These are phyloP conservation scores for Ogataea chonburiensis DNA, from an alignment of 805 yeast species.

Conservation along the genomic window DNA sequence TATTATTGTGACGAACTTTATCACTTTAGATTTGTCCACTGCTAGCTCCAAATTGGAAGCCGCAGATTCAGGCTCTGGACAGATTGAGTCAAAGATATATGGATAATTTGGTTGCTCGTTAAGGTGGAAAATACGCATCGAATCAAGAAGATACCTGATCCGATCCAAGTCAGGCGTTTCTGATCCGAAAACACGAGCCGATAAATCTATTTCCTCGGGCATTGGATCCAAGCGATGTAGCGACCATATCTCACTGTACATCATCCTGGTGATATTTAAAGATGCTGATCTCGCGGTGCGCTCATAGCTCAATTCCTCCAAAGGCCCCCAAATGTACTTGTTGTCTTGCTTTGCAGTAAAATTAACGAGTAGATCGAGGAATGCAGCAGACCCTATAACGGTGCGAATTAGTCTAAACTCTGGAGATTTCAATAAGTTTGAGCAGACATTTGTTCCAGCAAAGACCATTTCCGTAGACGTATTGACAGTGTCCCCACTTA, in stretches of 20 bases:
- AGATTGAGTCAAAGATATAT: conserved; percentile 37
- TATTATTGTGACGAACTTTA: conserved; percentile 42
- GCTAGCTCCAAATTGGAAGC: conserved; percentile 34
- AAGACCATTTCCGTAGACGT: conserved; percentile 33
- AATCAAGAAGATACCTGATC: conserved; percentile 21
- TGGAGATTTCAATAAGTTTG: conserved; percentile 40
- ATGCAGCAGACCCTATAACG: conserved; percentile 39
- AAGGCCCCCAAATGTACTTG: conserved; percentile 27
- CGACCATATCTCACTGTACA: conserved; percentile 26
- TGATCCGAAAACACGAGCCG: conserved; percentile 13
- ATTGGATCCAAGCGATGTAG: conserved; percentile 25
- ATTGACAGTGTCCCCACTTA: conserved; percentile 31
- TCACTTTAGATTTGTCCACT: conserved; percentile 36
- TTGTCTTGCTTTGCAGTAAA: conserved; percentile 29
- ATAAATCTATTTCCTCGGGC: conserved; percentile 14
- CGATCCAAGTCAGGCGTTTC: conserved; percentile 24
- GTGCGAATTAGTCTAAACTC: conserved; percentile 44
- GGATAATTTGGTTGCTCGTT: conserved; percentile 32
- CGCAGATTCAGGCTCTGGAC: conserved; percentile 19
- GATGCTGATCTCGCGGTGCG: background rate
- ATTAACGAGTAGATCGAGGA: conserved; percentile 41
- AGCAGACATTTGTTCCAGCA: conserved; percentile 37
- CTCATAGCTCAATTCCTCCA: conserved; percentile 5
- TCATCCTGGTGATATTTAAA: conserved; percentile 24
- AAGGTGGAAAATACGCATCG: conserved; percentile 36